Evolutionary conservation across 768 basidiomycete genomes (phyloP).

Genomic region (Amanita fuliginea): DNA sequence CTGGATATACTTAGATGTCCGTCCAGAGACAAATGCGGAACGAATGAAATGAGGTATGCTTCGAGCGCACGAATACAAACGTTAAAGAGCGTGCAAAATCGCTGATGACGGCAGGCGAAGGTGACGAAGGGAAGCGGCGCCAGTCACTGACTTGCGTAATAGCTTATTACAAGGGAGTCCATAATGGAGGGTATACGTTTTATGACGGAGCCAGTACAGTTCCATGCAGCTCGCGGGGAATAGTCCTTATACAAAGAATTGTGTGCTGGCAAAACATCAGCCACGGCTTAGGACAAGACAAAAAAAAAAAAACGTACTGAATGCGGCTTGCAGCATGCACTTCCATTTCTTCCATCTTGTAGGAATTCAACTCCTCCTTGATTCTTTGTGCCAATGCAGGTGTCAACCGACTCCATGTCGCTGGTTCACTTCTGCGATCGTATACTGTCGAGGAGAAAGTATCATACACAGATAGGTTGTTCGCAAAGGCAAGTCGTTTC

Average conservation of each 20-base stretch:
- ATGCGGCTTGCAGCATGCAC: slow-evolving; percentile 89
- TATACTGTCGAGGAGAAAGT: slow-evolving; percentile 91
- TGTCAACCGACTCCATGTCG: slow-evolving; percentile 93
- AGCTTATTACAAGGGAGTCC: slow-evolving; percentile 2
- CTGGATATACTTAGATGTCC: slow-evolving; percentile 19
- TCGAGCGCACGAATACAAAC: background rate
- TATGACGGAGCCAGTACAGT: slow-evolving; percentile 17
- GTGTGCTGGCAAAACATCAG: slow-evolving; percentile 41
- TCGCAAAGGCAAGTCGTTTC: slow-evolving; percentile 81
- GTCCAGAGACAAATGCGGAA: slow-evolving; percentile 19
- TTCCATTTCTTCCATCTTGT: slow-evolving; percentile 99
- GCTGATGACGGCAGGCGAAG: background rate
- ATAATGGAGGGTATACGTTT: slow-evolving; percentile 10
- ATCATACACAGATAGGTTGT: slow-evolving; percentile 88
- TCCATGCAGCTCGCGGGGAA: slow-evolving; percentile 3
- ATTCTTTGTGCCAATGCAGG: slow-evolving; percentile 92
- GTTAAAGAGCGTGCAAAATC: slow-evolving; percentile 4
- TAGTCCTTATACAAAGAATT: slow-evolving; percentile 68
- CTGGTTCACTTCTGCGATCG: slow-evolving; percentile 91
- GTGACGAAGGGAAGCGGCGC: slow-evolving; percentile 2
- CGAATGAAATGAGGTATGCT: slow-evolving; percentile 11
- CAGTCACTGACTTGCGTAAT: slow-evolving; percentile 6
- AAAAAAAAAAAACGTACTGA: slow-evolving; percentile 52
- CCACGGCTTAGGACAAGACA: background rate
- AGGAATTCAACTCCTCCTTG: slow-evolving; percentile 97